Evolutionary conservation across 2,329 filamentous ascomycete species (phyloP), one percentile per base, ranked within the genome.

Genomic region (Mycosphaerelloides madeirae): DNA sequence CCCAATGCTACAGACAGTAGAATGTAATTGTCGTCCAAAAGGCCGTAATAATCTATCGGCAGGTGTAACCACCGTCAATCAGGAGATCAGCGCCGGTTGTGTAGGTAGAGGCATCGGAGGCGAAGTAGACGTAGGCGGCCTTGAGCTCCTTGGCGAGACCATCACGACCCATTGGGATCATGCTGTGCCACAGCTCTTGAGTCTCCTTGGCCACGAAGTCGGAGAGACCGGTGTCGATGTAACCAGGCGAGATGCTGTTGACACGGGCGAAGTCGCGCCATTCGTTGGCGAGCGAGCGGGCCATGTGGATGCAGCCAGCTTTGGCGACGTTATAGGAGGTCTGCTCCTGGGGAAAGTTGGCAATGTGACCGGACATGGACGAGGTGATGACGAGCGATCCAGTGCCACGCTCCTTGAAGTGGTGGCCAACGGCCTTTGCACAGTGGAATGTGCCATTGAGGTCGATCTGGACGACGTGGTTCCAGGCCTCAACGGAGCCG

Each of bases 401-500:
- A 9, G 71, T 80, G 56, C 79, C 78, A 50, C 77, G 75, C 68
- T 82, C 70, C 67, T 80, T 80, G 76, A 83, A 84, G 68, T 93
- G 84, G 43, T 83, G 77, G 28, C 89, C 90, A n/a, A 87, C 86
- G 15, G 87, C 87, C 72, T 91, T 87, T 19, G 88, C 87, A 52
- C 87, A 94, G 77, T 90, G 80, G 69, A 88, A 87, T 20, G 78
- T 81, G 11, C 89, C 90, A n/a, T 82, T 93, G 56, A 95, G 76
- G 68, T 96, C 94, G 60, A 91, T 83, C 58, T 85, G 79, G 66
- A 95, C 76, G 73, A 95, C 87, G 66, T 81, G 78, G 63, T 89
- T 81, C 63, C 81, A 80, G 62, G 87, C 85, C 61, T 83, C 75
- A 16, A 85, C 80, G 18, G 79, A 77, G 62, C 80, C 80, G 51